phyloP scores from a whole-genome alignment of 164 flowering plant species.

The Tetracentron sinense region DNA sequence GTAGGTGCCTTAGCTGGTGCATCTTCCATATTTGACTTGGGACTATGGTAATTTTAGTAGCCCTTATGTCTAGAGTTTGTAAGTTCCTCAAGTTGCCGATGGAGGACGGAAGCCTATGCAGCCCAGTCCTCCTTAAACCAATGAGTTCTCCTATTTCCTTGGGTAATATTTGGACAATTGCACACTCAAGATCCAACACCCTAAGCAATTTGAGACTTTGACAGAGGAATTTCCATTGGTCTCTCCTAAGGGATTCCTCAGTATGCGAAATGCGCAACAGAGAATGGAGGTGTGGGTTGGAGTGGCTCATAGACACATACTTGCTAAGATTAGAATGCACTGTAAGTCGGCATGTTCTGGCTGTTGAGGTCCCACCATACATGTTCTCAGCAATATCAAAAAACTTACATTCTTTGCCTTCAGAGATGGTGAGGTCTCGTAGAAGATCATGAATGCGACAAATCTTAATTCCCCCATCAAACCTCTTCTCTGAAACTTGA shows the following conservation, averaged over 20 bases:
- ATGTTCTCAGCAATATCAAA: background rate
- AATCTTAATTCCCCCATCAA: constrained; percentile 15
- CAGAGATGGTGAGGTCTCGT: constrained; percentile 10
- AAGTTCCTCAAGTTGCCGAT: background rate
- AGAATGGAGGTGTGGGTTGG: background rate
- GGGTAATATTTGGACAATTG: constrained; percentile 83
- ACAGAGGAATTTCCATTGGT: background rate
- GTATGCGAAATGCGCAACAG: background rate
- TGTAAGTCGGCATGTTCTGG: background rate
- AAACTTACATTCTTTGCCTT: constrained; percentile 9
- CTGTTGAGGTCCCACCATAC: background rate
- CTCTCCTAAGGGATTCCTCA: background rate
- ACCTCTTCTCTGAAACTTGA: constrained; percentile 10
- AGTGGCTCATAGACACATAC: background rate
- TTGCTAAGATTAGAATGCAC: background rate
- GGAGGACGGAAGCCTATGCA: background rate
- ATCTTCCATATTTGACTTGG: constrained; percentile 9
- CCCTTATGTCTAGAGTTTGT: constrained; percentile 1
- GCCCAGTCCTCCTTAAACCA: background rate
- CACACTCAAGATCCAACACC: constrained; percentile 51
- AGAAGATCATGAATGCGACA: constrained; percentile 24
- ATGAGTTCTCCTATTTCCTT: constrained; percentile 43
- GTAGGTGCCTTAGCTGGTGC: constrained; percentile 15
- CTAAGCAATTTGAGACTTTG: constrained; percentile 15
- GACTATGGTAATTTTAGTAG: background rate